A percentile compares a stretch with the other conserved stretches of the same genome.
Conservation (phyloP, 805 yeast genomes). For the Ogataea methylovora region DNA sequence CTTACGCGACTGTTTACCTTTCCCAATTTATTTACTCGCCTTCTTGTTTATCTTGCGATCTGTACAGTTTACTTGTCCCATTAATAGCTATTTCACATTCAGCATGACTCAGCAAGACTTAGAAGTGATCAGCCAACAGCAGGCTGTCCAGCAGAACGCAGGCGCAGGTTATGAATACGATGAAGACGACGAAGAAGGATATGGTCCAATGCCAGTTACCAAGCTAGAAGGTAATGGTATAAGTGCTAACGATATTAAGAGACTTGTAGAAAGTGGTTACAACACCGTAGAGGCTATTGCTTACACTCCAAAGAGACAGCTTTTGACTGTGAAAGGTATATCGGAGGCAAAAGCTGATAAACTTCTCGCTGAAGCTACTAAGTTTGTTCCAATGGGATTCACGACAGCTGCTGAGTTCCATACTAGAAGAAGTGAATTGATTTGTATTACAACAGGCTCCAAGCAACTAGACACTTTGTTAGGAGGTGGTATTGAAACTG, state of each 20-base stretch:
- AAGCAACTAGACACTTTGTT: constrained; percentile 85
- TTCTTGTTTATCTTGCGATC: no score
- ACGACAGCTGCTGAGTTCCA: constrained; percentile 96
- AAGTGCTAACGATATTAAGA: constrained; percentile 66
- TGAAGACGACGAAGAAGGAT: constrained; percentile 43
- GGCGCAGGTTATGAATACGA: no score
- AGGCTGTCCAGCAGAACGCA: no score
- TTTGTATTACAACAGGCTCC: constrained; percentile 92
- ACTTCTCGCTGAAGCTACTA: constrained; percentile 73
- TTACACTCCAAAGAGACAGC: constrained; percentile 78
- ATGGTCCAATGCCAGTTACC: constrained; percentile 49
- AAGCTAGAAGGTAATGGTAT: constrained; percentile 79
- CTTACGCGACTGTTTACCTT: no score
- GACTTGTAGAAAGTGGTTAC: constrained; percentile 74
- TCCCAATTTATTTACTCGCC: no score
- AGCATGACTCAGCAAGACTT: no score
- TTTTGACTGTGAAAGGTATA: constrained; percentile 79
- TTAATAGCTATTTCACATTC: no score
- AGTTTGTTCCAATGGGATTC: constrained; percentile 90
- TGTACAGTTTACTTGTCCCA: no score
- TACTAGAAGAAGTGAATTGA: constrained; percentile 80
- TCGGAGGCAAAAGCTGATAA: constrained; percentile 93
- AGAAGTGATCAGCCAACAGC: no score
- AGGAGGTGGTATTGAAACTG: constrained; percentile 97
- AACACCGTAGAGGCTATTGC: constrained; percentile 92